Evolutionary conservation across 306 rosid genomes (phyloP).

Genomic region (Cicer cuneatum): DNA sequence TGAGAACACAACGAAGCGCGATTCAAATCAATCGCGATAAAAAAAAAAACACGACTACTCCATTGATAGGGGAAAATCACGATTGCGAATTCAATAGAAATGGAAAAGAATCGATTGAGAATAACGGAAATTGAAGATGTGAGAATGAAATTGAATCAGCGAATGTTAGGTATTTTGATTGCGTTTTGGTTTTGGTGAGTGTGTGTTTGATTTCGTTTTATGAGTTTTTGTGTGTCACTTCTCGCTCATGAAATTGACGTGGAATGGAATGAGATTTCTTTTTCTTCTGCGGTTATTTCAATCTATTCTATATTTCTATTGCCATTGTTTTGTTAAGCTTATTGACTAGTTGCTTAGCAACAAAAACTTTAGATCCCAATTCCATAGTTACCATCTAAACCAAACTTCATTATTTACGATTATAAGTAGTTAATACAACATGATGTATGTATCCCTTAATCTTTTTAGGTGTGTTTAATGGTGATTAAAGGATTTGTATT

Average conservation of each 20-base stretch:
- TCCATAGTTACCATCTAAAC: too few species aligned
- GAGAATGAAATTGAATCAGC: not conserved
- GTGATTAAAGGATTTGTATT: too few species aligned
- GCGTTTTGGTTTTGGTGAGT: not conserved
- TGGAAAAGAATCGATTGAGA: not conserved
- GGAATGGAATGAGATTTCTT: not conserved
- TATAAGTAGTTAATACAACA: too few species aligned
- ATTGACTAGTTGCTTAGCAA: too few species aligned
- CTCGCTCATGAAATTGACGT: constrained; percentile 30
- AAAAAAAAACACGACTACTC: not conserved
- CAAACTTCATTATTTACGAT: too few species aligned
- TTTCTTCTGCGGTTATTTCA: not conserved
- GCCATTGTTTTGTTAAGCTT: too few species aligned
- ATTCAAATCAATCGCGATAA: constrained; percentile 31
- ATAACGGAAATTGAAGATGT: not conserved
- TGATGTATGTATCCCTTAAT: too few species aligned
- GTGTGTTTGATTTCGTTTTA: constrained; percentile 32
- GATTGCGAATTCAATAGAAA: not conserved
- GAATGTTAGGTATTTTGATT: constrained; percentile 36
- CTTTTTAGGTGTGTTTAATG: too few species aligned
- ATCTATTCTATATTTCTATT: not conserved
- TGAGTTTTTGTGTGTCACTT: constrained; percentile 35
- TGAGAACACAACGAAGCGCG: constrained; percentile 1
- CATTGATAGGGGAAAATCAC: not conserved
- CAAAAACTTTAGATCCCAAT: too few species aligned